Evolutionary conservation across 202 grass and related monocot genomes (phyloP).

Genomic region (Panicum virgatum): DNA sequence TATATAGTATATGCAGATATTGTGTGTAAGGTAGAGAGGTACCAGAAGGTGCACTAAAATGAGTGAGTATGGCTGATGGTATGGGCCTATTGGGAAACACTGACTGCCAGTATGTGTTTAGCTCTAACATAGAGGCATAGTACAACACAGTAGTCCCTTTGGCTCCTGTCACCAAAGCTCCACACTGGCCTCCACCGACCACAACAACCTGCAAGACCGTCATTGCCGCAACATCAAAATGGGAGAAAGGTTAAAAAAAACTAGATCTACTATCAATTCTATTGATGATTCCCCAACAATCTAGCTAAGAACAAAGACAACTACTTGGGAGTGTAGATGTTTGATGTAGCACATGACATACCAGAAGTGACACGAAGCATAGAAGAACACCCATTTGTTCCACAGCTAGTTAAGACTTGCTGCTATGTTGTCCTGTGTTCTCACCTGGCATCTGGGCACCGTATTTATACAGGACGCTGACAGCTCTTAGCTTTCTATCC

Average conservation of each 20-base stretch:
- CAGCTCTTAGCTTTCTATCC: fast-evolving
- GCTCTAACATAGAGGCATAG: background rate
- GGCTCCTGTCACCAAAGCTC: background rate
- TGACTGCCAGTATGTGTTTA: background rate
- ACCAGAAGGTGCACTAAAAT: background rate
- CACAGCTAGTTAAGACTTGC: background rate
- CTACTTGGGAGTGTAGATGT: too few relatives aligned
- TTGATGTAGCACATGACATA: background rate
- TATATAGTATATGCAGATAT: background rate
- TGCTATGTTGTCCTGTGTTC: background rate
- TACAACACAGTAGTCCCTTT: background rate
- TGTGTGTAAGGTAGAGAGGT: background rate
- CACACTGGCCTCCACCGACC: background rate
- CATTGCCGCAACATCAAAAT: too few relatives aligned
- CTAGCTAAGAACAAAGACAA: too few relatives aligned
- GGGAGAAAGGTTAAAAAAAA: too few relatives aligned
- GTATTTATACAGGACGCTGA: background rate
- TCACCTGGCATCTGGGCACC: background rate
- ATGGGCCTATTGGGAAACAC: background rate
- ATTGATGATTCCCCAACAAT: too few relatives aligned
- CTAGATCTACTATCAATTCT: too few relatives aligned
- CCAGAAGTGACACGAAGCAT: background rate
- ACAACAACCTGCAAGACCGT: background rate
- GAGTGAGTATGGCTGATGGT: background rate
- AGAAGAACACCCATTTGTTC: background rate